Base-by-base conservation (phyloP, 805 yeast genomes). In the Torulaspora indica region DNA sequence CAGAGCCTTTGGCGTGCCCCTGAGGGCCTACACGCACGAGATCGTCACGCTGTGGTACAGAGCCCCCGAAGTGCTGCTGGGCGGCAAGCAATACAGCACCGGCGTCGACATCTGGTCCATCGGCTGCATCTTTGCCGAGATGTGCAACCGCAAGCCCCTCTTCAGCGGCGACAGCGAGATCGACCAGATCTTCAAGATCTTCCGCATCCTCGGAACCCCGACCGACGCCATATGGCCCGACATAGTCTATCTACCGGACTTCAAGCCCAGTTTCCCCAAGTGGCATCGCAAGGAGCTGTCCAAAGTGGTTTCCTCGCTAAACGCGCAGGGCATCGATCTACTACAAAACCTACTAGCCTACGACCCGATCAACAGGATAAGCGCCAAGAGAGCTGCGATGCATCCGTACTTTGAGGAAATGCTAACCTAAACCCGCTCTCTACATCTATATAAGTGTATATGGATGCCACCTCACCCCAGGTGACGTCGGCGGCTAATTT, bases 91-190 rank as follows among this genome's bases (percentile, higher is more conserved):
- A 45, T 93, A 93, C 67, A 85, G 96, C 36, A 93, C 98, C 0
- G 90, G 96, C 7, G 95, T 93, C 48, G 98, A 93, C 63, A 87
- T 93, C 70, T 93, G 98, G 98, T 88, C 96, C 13, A 95, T 96
- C 12, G 98, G 98, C 12, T 93, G 98, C 68, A 93, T 93, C 43
- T 77, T 93, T 64, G 98, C 97, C 2, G 98, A 93, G 62, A 91
- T 93, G 98, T 84, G 93, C 60, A 86, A 96, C n/a, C 96, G 98
- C 25, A 83, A 91, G 58, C 98, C 98, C 1, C 71, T 93, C 40
- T 93, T 93, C 67, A 96, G 98, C 15, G 98, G 98, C 25, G 81
- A 91, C 9, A 87, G 95, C 32, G 95, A 91, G 66, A 97, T 93
- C 44, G 98, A 93, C 68, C 98, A 93, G 67, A 75, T 93, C 56